Base-by-base conservation (phyloP, 2,329 filamentous ascomycete species). In the Aspergillus sp. region DNA sequence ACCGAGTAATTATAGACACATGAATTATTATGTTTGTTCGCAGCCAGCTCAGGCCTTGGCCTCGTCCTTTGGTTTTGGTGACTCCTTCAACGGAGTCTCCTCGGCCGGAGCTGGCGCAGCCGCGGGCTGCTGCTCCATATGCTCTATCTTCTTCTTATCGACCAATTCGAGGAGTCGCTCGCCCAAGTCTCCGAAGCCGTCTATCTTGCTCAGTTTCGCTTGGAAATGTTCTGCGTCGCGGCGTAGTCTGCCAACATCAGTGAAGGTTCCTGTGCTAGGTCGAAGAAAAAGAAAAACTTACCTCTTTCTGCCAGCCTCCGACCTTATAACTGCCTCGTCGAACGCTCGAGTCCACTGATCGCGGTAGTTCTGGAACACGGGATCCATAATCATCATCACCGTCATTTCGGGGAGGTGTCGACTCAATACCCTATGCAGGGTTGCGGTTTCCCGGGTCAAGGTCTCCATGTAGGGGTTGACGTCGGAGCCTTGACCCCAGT, bases 381-480 rank as follows among this genome's bases (percentile, higher is more conserved):
- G 90, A 22, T 84, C 81, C 91, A 97, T 96, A 70, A 97, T 96
- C 79, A 91, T 87, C 57, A 85, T 83, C 2, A 96, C 89, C 0
- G 90, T 89, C 58, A 85, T 83, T 65, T 95, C 91, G 0, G 90
- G 89, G 25, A 97, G 81, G 74, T 96, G 90, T 73, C 92, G 93
- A 63, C 86, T 89, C 63, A 97, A 82, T 11, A 95, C 93, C 58
- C 92, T 89, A 72, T 97, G 90, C 64, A 97, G 80, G 1, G 90
- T 95, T 4, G 87, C 87, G 0, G 93, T 97, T 72, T 97, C 93
- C 75, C 93, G 96, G 8, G 87, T 89, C 57, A 97, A 78, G 0
- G 88, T 93, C 77, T 96, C 93, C 88, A 97, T 94, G 76, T 94
- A 96, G 1, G 86, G 74, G 68, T 89, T 91, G 7, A 85, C 82